Evolutionary conservation across 1,284 basidiomycete genomes (phyloP), one percentile per base, ranked within the genome.

Genomic region (Acaromyces ingoldii): DNA sequence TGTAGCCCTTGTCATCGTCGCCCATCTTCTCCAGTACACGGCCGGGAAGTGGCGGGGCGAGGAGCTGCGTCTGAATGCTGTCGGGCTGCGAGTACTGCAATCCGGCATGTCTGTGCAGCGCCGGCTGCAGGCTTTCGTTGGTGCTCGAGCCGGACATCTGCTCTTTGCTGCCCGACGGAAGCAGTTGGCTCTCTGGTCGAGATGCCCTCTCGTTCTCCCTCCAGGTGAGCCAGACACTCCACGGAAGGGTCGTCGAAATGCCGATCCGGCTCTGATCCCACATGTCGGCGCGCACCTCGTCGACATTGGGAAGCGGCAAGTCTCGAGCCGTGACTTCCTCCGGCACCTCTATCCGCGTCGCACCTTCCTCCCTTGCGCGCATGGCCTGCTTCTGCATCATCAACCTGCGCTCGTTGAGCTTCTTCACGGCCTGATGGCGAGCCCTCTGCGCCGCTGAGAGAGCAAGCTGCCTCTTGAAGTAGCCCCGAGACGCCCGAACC

Each of bases 21-120:
- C 59, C 55, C 38, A n/a, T n/a, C n/a, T 66, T 62, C 49, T 68
- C 63, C 22, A 72, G 41, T 7, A 66, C 63, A 11, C 66, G 53
- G 15, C 62, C 70, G 1, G 58, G 67, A 4, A 66, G 2, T 10
- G 62, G 62, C 37, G 65, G 64, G 28, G 57, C 54, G 11, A 73
- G 56, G 24, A 70, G 28, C 31, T 43, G 29, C 4, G 68, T 38
- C 51, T 64, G 69, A 56, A 73, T 67, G 7, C 47, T 50, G 53
- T 73, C 70, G 9, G 70, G 70, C 48, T 65, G 63, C 10, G 61
- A 58, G 48, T 68, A 73, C 55, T 73, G 70, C 49, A 73, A 29
- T 2, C 70, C 70, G 7, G 56, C 66, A 33, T 63, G 57, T 11
- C 62, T 57, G 36, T 73, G 70, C 22, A 63, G 44, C 17, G 42